Evolutionary conservation across 164 flowering plant species (phyloP).

Genomic region (Warburgia ugandensis): DNA sequence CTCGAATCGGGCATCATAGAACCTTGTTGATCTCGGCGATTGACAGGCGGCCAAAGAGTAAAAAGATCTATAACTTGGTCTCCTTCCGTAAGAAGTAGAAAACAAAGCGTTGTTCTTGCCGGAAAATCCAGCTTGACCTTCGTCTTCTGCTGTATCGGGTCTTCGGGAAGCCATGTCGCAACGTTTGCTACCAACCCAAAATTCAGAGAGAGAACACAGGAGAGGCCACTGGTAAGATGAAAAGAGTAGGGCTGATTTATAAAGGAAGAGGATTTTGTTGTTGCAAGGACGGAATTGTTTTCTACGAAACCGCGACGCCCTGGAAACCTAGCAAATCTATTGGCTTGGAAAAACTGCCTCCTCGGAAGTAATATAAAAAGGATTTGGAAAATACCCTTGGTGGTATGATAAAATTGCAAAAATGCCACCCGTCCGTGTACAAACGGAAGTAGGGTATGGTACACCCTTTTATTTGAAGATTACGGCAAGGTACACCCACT

Average conservation of each 20-base stretch:
- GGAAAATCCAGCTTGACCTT: constrained; percentile 43
- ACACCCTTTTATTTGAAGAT: too few species aligned
- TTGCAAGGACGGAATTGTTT: too few species aligned
- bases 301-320: constrained; percentile 8
- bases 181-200: too few species aligned
- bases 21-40: constrained; percentile 3
- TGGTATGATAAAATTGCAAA: too few species aligned
- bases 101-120: constrained; percentile 19
- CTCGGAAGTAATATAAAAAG: too few species aligned
- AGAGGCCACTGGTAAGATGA: neutral
- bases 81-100: constrained; percentile 3
- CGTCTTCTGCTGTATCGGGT: constrained; percentile 45
- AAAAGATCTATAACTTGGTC: constrained; percentile 25
- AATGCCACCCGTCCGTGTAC: too few species aligned
- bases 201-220: constrained; percentile 5
- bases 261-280: neutral
- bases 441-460: too few species aligned
- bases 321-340: constrained; percentile 1
- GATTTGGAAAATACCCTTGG: too few species aligned
- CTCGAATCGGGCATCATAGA: constrained; percentile 1
- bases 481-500: too few species aligned
- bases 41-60: constrained; percentile 11
- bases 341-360: constrained; percentile 7
- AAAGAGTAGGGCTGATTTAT: neutral
- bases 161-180: constrained; percentile 9